These are phyloP conservation scores for Eucalyptus cloeziana DNA, from an alignment of 345 rosid genomes.

Conservation along the genomic window DNA sequence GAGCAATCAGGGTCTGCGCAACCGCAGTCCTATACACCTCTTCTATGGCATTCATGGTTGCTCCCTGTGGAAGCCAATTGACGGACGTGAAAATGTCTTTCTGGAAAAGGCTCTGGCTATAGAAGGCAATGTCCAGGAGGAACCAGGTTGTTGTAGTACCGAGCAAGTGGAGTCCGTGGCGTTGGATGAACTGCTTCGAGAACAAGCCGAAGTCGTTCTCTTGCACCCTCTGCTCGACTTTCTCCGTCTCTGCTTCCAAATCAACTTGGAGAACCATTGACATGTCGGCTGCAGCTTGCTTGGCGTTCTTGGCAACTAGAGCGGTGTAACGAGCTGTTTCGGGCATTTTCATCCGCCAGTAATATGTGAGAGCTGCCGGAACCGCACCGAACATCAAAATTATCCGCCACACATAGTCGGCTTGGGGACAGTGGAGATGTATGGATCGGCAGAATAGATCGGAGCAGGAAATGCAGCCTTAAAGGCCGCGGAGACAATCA, in stretches of 20 bases:
- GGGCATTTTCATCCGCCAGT: conserved; percentile 83
- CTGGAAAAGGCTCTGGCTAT: conserved; percentile 15
- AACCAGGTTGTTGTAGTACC: conserved; percentile 34
- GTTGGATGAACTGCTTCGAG: conserved; percentile 7
- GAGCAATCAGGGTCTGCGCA: conserved; percentile 2
- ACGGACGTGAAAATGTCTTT: conserved; percentile 11
- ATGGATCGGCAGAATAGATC: conserved; percentile 6
- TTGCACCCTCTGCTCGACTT: neutral
- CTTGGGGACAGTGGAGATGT: neutral
- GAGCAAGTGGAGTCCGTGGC: conserved; percentile 29
- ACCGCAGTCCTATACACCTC: neutral
- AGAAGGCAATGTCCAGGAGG: conserved; percentile 15
- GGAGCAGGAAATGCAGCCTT: neutral
- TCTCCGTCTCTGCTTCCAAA: neutral
- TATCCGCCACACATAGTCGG: conserved; percentile 63
- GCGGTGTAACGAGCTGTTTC: conserved; percentile 72
- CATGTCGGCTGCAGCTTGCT: conserved; percentile 4
- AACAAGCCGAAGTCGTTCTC: neutral
- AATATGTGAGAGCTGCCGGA: conserved; percentile 66
- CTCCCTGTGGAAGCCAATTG: neutral
- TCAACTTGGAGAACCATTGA: neutral
- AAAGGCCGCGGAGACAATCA: conserved; percentile 15
- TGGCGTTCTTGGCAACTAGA: conserved; percentile 1
- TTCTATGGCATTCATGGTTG: neutral
- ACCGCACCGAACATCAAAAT: conserved; percentile 62